A percentile compares a stretch with the other conserved stretches of the same genome.
phyloP scores from a whole-genome alignment of 257 asterid genomes.

The Salvia splendens region DNA sequence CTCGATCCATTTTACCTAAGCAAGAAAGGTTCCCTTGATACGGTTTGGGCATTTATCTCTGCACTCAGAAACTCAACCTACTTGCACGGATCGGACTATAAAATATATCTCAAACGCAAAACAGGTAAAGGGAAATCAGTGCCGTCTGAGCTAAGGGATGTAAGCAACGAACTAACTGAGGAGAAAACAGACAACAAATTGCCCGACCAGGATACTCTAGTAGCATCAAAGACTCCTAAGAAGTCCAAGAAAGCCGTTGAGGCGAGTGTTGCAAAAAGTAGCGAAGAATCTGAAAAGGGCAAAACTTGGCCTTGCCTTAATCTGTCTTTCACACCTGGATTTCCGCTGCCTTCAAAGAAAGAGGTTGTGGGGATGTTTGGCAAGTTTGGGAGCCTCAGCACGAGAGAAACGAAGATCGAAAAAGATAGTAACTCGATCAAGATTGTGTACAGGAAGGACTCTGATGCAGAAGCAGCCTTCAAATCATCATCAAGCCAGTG shows the following conservation, averaged over 20 bases:
- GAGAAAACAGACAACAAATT: constrained; percentile 24
- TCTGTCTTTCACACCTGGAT: constrained; percentile 48
- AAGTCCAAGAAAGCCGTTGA: constrained; percentile 38
- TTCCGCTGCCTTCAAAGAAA: constrained; percentile 60
- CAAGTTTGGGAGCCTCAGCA: constrained; percentile 53
- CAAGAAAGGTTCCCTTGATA: constrained; percentile 46
- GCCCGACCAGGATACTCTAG: constrained; percentile 20
- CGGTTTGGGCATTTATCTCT: constrained; percentile 48
- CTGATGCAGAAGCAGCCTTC: constrained; percentile 62
- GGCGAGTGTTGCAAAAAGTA: constrained; percentile 23
- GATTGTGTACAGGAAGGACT: constrained; percentile 42
- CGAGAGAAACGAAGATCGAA: constrained; percentile 44
- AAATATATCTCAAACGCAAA: constrained; percentile 33
- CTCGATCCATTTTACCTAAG: constrained; percentile 46
- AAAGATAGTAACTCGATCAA: constrained; percentile 38
- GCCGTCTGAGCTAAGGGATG: constrained; percentile 27
- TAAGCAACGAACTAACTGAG: not conserved
- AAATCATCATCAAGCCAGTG: constrained; percentile 40
- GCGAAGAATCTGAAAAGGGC: constrained; percentile 22
- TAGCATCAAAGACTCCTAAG: constrained; percentile 23
- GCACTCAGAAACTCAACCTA: constrained; percentile 62
- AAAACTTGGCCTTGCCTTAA: constrained; percentile 38
- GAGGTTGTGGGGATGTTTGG: constrained; percentile 43
- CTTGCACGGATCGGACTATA: constrained; percentile 42
- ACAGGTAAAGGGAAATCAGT: constrained; percentile 42